These are phyloP conservation scores for Aspergillus jensenii DNA, from an alignment of 2,329 filamentous ascomycete genomes.

Conservation along the genomic window DNA sequence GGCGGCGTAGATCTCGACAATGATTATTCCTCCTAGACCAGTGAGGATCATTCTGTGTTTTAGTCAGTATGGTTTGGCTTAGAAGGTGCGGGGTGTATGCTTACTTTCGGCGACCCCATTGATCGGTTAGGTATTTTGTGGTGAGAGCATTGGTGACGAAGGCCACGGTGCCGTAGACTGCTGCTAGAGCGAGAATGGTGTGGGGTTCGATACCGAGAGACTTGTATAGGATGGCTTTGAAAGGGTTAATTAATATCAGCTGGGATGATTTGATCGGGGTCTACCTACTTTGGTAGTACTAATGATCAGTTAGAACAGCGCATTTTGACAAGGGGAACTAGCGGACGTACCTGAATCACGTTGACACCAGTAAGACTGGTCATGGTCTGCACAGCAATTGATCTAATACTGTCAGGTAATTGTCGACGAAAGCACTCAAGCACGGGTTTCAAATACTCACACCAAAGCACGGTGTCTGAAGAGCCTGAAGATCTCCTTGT, in stretches of 20 bases:
- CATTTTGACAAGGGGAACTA: not conserved
- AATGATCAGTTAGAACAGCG: not conserved
- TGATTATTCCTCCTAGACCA: slow-evolving; percentile 52
- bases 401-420: slow-evolving; percentile 27
- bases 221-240: slow-evolving; percentile 54
- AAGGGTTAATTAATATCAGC: slow-evolving; percentile 38
- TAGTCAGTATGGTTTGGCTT: not conserved
- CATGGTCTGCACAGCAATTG: slow-evolving; percentile 59
- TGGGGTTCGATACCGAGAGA: slow-evolving; percentile 52
- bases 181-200: slow-evolving; percentile 55
- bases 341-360: slow-evolving; percentile 49
- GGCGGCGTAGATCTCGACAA: slow-evolving; percentile 60
- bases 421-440: not conserved
- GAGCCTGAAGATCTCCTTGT: slow-evolving; percentile 52
- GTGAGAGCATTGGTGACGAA: slow-evolving; percentile 54
- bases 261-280: not conserved
- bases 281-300: slow-evolving; percentile 34
- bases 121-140: slow-evolving; percentile 54
- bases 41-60: slow-evolving; percentile 53
- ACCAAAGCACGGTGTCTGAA: slow-evolving; percentile 55
- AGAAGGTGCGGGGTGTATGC: slow-evolving; percentile 1
- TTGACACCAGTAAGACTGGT: slow-evolving; percentile 59
- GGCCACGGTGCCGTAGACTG: slow-evolving; percentile 55
- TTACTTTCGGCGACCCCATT: slow-evolving; percentile 59
- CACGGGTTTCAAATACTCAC: slow-evolving; percentile 25